Evolutionary conservation across 495 filamentous ascomycete species (phyloP), one percentile per base, ranked within the genome.

Genomic region (Podospora fimiseda): DNA sequence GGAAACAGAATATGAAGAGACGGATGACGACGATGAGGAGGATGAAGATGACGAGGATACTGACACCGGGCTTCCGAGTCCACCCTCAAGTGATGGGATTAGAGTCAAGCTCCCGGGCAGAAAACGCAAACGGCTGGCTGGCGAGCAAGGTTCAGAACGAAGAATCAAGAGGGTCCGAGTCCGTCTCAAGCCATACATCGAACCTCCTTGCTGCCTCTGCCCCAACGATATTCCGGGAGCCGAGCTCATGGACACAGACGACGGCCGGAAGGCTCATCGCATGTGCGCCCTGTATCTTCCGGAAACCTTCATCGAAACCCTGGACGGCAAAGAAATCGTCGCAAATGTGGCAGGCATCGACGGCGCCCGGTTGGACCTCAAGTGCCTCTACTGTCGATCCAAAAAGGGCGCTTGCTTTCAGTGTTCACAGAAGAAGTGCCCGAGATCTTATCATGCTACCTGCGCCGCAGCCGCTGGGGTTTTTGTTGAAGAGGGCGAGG

Each of bases 351-450:
- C 81, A 16, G 79, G 79, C 50, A 90, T 97, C 63, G 81, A 88
- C 58, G 95, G 93, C 69, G 90, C 84, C 52, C 86, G 93, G 9
- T 69, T 93, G 60, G 90, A 93, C 8, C 81, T 97, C 51, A 95
- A 91, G 65, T 99, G 93, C 69, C 82, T 91, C 45, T 95, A 89
- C 68, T 99, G 93, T 64, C 88, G 90, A 33, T 92, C 89, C 43
- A 93, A 90, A 64, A 89, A 86, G 54, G 93, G 93, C 22, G 87
- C 90, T 14, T 95, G 91, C 70, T 95, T 99, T 74, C 93, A 99
- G 68, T 99, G 93, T 72, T 93, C 89, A 6, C 84, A 85, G 52
- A 93, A 90, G 75, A 97, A 96, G 68, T 99, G 93, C 66, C 87
- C 87, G 20, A 77, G 92, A 53, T 84, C 94, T 2, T 99, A 95